A percentile compares a stretch with the other conserved stretches of the same genome.
Evolutionary conservation across 495 filamentous ascomycete species (phyloP).

Genomic region (Haplographium delicatum): DNA sequence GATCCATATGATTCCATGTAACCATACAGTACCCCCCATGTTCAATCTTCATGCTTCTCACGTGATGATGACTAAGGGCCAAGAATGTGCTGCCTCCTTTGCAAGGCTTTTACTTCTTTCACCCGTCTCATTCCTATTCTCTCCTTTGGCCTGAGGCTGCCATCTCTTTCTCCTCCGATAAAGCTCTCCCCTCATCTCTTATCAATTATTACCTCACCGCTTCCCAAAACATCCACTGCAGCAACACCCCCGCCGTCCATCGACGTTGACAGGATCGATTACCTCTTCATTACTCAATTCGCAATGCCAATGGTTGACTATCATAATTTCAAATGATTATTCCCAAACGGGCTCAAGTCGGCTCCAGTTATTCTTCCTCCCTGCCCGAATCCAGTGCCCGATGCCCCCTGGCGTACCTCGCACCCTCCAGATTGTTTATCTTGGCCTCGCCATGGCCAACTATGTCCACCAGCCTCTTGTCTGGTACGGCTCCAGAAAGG

Average conservation of each 20-base stretch:
- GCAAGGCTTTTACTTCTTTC: too few relatives aligned
- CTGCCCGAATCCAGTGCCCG: background rate
- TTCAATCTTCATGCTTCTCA: too few relatives aligned
- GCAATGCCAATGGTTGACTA: conserved; percentile 7
- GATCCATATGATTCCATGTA: too few relatives aligned
- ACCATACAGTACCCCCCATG: too few relatives aligned
- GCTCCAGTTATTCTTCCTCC: background rate
- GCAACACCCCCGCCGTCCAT: background rate
- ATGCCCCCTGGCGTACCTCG: too few relatives aligned
- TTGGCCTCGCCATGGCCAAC: conserved; percentile 6
- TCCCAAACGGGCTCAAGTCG: background rate
- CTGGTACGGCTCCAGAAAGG: background rate
- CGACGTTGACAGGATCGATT: conserved; percentile 10
- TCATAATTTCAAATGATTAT: conserved; percentile 5
- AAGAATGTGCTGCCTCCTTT: too few relatives aligned
- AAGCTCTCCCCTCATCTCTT: conserved; percentile 14
- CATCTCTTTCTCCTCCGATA: conserved; percentile 6
- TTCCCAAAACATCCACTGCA: conserved; percentile 2
- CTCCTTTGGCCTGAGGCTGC: too few relatives aligned
- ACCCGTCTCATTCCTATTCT: too few relatives aligned
- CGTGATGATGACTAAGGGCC: too few relatives aligned
- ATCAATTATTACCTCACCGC: conserved; percentile 22
- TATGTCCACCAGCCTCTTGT: conserved; percentile 8
- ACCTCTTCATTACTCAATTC: conserved; percentile 23
- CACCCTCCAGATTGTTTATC: conserved; percentile 14